A percentile compares a stretch with the other conserved stretches of the same genome.
phyloP scores from a whole-genome alignment of 139 green algal genomes.

The Volvox africanus region DNA sequence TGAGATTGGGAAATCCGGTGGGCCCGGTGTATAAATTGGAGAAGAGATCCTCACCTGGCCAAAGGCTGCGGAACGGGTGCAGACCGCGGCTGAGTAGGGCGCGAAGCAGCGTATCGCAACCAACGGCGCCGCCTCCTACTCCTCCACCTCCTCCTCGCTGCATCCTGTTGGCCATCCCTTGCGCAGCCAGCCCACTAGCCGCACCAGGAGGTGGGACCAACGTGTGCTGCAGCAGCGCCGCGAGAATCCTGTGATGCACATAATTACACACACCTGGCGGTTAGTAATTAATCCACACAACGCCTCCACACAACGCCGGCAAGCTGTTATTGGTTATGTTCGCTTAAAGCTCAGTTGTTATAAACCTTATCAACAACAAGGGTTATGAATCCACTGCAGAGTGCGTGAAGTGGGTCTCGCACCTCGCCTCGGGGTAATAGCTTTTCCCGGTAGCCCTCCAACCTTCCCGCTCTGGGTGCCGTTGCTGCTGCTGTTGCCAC shows the following conservation, averaged over 20 bases:
- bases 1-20: not conserved
- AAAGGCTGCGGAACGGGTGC: not conserved
- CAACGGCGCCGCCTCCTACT: not conserved
- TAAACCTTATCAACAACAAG: too few relatives aligned
- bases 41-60: not conserved
- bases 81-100: not conserved
- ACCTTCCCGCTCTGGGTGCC: too few relatives aligned
- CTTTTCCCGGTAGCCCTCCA: too few relatives aligned
- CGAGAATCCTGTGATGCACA: not conserved
- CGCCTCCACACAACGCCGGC: too few relatives aligned
- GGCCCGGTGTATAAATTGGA: too few relatives aligned
- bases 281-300: too few relatives aligned
- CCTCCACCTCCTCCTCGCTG: too few relatives aligned
- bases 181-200: not conserved
- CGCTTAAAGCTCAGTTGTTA: too few relatives aligned
- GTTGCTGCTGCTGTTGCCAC: not conserved
- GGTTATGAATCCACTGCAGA: too few relatives aligned
- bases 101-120: not conserved
- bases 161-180: not conserved
- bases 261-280: not conserved
- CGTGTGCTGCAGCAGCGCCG: slow-evolving; percentile 1
- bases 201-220: not conserved
- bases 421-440: too few relatives aligned
- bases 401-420: too few relatives aligned
- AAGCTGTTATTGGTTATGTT: too few relatives aligned